Conservation (phyloP, 495 filamentous ascomycete species). For the Neurospora pannonica region DNA sequence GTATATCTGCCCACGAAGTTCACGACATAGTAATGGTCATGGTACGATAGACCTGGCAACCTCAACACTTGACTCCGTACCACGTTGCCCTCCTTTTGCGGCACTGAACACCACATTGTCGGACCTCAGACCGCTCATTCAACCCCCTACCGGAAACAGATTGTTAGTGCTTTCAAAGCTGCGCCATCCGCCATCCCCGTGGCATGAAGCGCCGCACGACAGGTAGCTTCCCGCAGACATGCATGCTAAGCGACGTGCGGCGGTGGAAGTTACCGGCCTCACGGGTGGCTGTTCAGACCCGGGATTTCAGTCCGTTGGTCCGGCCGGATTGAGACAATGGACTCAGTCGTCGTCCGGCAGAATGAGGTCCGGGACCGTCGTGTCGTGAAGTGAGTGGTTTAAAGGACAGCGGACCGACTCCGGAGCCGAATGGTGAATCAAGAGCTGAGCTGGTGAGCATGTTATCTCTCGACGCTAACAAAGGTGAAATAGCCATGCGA, state of each 20-base stretch:
- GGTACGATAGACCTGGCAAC: neutral
- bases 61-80: neutral
- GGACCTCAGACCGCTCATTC: neutral
- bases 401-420: neutral
- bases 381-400: neutral
- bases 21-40: neutral
- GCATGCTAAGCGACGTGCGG: neutral
- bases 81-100: neutral
- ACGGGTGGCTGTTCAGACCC: neutral
- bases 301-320: neutral
- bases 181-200: neutral
- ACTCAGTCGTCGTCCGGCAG: neutral
- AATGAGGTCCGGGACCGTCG: neutral
- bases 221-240: neutral
- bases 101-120: neutral
- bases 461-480: neutral
- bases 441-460: neutral
- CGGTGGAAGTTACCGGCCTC: neutral
- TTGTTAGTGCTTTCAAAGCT: neutral
- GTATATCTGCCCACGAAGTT: neutral
- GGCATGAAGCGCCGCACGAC: neutral
- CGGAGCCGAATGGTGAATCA: neutral
- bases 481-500: neutral
- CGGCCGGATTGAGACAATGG: neutral
- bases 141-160: neutral